Evolutionary conservation across 2,329 filamentous ascomycete species (phyloP).

Genomic region (Neofusicoccum sp.): DNA sequence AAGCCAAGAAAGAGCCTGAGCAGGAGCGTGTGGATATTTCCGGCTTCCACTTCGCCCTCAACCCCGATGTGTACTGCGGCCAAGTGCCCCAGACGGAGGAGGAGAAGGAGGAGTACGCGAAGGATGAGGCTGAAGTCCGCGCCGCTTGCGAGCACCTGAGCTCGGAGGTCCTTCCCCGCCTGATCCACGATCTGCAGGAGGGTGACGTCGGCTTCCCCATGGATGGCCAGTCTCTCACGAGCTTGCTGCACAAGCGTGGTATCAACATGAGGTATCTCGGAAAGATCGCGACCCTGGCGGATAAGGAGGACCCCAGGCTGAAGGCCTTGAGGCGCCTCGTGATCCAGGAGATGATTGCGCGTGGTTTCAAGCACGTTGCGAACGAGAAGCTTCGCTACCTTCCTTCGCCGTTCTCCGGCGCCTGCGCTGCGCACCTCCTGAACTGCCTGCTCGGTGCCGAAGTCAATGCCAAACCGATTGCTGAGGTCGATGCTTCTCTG

Average conservation of each 20-base stretch:
- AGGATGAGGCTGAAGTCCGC: constrained; percentile 87
- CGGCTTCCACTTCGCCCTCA: constrained; percentile 83
- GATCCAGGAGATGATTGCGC: constrained; percentile 90
- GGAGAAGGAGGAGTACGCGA: constrained; percentile 79
- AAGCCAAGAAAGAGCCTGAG: constrained; percentile 37
- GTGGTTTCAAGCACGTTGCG: constrained; percentile 91
- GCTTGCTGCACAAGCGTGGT: constrained; percentile 91
- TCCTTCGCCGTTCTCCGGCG: constrained; percentile 76
- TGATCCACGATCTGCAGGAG: constrained; percentile 84
- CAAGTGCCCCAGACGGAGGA: constrained; percentile 87
- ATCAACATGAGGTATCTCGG: constrained; percentile 98
- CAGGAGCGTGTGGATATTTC: constrained; percentile 81
- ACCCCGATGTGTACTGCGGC: constrained; percentile 94
- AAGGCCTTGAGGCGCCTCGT: constrained; percentile 76
- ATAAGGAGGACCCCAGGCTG: constrained; percentile 65
- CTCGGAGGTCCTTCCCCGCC: constrained; percentile 76
- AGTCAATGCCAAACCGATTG: constrained; percentile 74
- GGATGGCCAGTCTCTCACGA: constrained; percentile 91
- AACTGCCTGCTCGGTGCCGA: constrained; percentile 86
- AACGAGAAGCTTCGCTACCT: constrained; percentile 78
- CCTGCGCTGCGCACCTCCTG: constrained; percentile 82
- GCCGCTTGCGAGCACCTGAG: constrained; percentile 79
- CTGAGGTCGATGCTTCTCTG: constrained; percentile 75
- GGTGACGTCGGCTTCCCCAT: constrained; percentile 97
- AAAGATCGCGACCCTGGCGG: constrained; percentile 70